These are phyloP conservation scores for Picea sitchensis DNA, from an alignment of 75 land plant species.

Conservation along the genomic window DNA sequence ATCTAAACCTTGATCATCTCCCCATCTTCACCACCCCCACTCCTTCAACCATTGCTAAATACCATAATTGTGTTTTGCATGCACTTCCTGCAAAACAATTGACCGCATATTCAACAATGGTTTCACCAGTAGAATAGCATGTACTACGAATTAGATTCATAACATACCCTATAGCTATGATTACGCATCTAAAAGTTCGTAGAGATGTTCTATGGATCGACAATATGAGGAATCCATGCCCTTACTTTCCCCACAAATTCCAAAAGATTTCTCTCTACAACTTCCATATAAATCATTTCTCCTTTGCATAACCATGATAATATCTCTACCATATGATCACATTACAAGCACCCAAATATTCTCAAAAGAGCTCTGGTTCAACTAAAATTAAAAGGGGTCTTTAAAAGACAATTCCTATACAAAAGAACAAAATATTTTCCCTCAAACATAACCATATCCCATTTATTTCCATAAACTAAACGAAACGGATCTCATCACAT, in stretches of 20 bases:
- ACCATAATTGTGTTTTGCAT: slow-evolving; percentile 70
- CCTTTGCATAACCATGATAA: too few relatives aligned
- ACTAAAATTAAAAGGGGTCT: too few relatives aligned
- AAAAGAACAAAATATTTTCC: too few relatives aligned
- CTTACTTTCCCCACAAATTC: slow-evolving; percentile 40
- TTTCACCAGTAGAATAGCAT: slow-evolving; percentile 76
- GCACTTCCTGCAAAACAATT: slow-evolving; percentile 85
- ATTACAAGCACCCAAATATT: too few relatives aligned
- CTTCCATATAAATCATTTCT: background rate
- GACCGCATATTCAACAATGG: slow-evolving; percentile 89
- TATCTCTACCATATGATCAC: too few relatives aligned
- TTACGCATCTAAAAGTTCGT: slow-evolving; percentile 98
- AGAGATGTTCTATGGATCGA: slow-evolving; percentile 64
- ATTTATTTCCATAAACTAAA: too few relatives aligned
- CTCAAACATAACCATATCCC: too few relatives aligned
- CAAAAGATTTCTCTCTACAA: background rate
- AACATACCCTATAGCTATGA: slow-evolving; percentile 83
- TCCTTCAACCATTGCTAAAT: background rate
- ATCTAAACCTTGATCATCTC: too few relatives aligned
- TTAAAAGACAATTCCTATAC: too few relatives aligned
- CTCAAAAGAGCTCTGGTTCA: too few relatives aligned
- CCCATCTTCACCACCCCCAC: too few relatives aligned
- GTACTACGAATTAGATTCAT: slow-evolving; percentile 83
- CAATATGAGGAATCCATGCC: slow-evolving; percentile 66
- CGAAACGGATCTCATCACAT: too few relatives aligned